Base-by-base conservation (phyloP, 177 flowering plant species). In the Vitis hybrid region DNA sequence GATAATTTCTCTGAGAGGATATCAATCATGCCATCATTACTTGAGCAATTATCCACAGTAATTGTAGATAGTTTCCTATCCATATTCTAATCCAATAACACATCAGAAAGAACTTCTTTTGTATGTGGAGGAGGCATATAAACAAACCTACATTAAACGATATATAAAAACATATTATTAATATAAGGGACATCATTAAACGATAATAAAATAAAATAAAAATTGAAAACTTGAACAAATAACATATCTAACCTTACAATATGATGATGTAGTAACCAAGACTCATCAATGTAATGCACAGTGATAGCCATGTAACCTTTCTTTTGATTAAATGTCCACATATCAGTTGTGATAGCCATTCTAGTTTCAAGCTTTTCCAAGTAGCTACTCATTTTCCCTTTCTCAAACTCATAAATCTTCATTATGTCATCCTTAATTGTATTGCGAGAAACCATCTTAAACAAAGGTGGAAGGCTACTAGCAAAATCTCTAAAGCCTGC, bases 291-390 rank as follows among this genome's bases (percentile, higher is more conserved):
- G 46, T 35, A 35, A 35, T 35, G 46, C 46, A 62, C 41, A 2
- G 64, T 66, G 10, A 76, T 51, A 15, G 71, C 71, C 71, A 76
- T 71, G 15, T n/a, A 76, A 1, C 77, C 77, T 32, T 70, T 74
- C 56, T 69, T 74, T 62, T 69, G 67, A 11, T 61, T 46, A 14
- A 64, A 9, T 30, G 78, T 71, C 75, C 78, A 76, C 75, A 76
- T 61, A 17, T 76, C 71, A 21, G 64, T 76, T 11, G 78, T 76
- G 15, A 66, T 61, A 1, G 64, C 71, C 2, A 76, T 46, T 32
- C 78, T 32, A 52, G 62, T 30, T 27, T 54, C 17, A 14, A 12
- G 15, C 1, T n/a, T 54, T 54, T 54, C 57, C 15, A 54, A 12
- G 8, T 13, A 54, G 17, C 17, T 54, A 3, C 7, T 11, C 17